Base-by-base conservation (phyloP, 345 rosid genomes). In the Brassica rapa region DNA sequence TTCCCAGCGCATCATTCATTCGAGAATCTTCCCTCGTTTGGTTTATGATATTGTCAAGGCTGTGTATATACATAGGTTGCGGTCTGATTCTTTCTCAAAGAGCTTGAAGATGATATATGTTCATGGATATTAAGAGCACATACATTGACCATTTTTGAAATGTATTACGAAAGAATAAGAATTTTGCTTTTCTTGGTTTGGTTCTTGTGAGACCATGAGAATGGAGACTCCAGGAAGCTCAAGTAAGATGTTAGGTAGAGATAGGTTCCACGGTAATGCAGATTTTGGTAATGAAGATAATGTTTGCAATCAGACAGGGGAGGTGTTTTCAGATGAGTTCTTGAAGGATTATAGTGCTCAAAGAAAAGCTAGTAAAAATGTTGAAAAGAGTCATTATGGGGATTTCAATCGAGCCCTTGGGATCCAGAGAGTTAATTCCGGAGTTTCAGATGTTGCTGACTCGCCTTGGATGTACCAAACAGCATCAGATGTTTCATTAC, bases 251-350 rank as follows among this genome's bases (percentile, higher is more conserved):
- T 15, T 53, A 53, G 7, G 2, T 15, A 53, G 59, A 3, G 59
- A 53, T 53, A 53, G 88, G 88, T 35, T 84, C 87, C 19, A 88
- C 87, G 77, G 21, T 15, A 51, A 51, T 51, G 3, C 19, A 21
- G 37, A 19, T 68, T 68, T 12, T 74, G 73, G 73, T 64, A 80
- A 59, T 23, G 79, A 46, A 27, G 77, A 77, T 60, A 83, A 81
- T 77, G 37, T 87, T 30, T 89, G 86, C 78, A 8, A 21, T 57
- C 97, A 88, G 82, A 93, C 98, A 16, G 98, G 98, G 62, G 97
- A 93, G 80, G 97, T 90, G 69, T 93, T 93, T 84, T 85, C 95
- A 3, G 69, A 81, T 0, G 88, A 91, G 77, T 93, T 91, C 59
- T 74, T 86, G 56, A 80, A 87, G 39, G 89, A 90, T 59, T 86